Evolutionary conservation across 2,329 filamentous ascomycete species (phyloP), one percentile per base, ranked within the genome.

Genomic region (Diaporthe ilicicola): DNA sequence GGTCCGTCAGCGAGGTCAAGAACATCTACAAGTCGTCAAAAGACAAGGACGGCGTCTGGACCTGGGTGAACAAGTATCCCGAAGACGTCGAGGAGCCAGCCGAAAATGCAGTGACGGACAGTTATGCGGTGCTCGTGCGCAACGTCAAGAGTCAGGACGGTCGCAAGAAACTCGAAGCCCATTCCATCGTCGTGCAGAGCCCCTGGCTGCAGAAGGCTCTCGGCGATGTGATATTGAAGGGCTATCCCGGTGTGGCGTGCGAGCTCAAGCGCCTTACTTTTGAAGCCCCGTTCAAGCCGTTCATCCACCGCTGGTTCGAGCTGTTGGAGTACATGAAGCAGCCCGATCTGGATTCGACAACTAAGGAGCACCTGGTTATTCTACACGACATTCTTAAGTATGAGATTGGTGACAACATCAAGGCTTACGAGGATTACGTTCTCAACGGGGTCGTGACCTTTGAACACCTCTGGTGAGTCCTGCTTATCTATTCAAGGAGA

Each of bases 101-200:
- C 5, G 90, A 92, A 76, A 89, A 90, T 73, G 85, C 87, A 22
- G 85, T 89, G 74, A 91, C 89, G 1, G 85, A 86, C 44, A 89
- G 88, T 73, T 92, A 86, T 76, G 90, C 90, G 2, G 81, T 91
- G 61, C 81, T 91, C 34, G 84, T 90, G 1, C 86, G 89, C 54
- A 88, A 91, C 76, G 82, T 84, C 69, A 88, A 87, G 79, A 85
- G 85, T 74, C 85, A 84, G 56, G 86, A 91, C 76, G 87, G 88
- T 34, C 85, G 87, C 69, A 91, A 90, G 77, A 88, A 87, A 55
- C 85, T 91, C 39, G 81, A 87, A 67, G 84, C 91, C 29, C 84
- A 92, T 75, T 90, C 88, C 56, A 87, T 93, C 70, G 84, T 91
- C 54, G 81, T 93, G 7, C 90, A 93, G 78, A 90, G 87, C 24